Base-by-base conservation (phyloP, 2,329 filamentous ascomycete genomes). In the Huntiella decipiens region DNA sequence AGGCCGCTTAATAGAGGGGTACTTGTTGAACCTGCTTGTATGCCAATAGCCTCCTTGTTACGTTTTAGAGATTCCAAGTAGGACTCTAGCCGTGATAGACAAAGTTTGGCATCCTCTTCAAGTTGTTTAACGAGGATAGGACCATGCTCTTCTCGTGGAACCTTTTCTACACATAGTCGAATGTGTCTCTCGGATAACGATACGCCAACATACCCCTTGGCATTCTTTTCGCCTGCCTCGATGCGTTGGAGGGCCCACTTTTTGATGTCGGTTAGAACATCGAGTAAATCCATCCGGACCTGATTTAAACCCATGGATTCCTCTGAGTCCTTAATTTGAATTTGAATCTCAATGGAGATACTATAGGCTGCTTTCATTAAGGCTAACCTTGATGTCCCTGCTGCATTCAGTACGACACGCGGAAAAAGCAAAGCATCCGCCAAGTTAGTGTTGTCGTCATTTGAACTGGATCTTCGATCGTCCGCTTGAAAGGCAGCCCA, bases 201-300 rank as follows among this genome's bases (percentile, higher is more conserved):
- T 1, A 58, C 50, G 10, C 73, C 59, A 13, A 75, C 42, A 36
- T 66, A 66, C 0, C 67, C 66, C 51, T 74, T 75, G 15, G 68
- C 56, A 46, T 74, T 75, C 0, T 69, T 73, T 54, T 74, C 69
- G 1, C 69, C 71, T 0, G 59, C 60, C 39, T 61, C 52, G n/a
- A 74, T 58, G 7, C 56, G 58, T 5, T 53, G 51, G 37, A 67
- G 53, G 1, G 53, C 53, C 64, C 66, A 73, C 0, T 43, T 42
- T 33, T 59, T 62, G 0, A 61, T 57, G 8, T 71, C 63, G 0
- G 63, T 54, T 4, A 74, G 16, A 1, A 65, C 58, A 1, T 54
- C 54, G 0, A 69, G 45, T 1, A 71, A 52, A 45, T 72, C 67
- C 3, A 59, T 56, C 2, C 63, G 58, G 1, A 62, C 54, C 5